Conservation (phyloP, 129 eudicot genomes). For the Saussurea involucrata region DNA sequence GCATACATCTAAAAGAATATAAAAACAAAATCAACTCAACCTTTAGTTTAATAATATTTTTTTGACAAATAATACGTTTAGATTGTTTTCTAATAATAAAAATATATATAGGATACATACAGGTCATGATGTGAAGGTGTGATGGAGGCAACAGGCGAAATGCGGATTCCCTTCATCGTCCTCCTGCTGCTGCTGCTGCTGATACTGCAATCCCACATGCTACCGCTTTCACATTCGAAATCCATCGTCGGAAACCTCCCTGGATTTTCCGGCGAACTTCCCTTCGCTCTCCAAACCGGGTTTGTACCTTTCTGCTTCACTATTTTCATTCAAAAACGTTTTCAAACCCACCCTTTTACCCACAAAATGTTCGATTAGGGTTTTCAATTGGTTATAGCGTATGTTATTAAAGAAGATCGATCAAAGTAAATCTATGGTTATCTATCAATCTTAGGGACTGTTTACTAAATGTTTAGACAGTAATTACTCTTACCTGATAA, state of each 20-base stretch:
- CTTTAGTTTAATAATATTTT: too few species aligned
- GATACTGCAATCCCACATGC: constrained; percentile 11
- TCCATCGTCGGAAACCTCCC: constrained; percentile 34
- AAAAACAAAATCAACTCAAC: too few species aligned
- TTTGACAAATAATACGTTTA: too few species aligned
- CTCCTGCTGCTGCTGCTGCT: not conserved
- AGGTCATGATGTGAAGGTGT: constrained; percentile 4
- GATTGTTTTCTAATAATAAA: too few species aligned
- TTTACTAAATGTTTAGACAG: too few species aligned
- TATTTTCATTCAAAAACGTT: not conserved
- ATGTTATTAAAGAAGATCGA: not conserved
- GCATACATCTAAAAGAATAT: too few species aligned
- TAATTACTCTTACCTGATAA: too few species aligned
- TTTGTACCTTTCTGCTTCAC: constrained; percentile 1
- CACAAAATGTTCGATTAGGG: not conserved
- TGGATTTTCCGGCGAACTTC: constrained; percentile 35
- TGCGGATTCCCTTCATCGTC: constrained; percentile 9
- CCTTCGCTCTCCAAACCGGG: constrained; percentile 49
- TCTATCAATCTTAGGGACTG: too few species aligned
- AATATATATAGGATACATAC: not conserved
- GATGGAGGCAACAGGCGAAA: constrained; percentile 23
- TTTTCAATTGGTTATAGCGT: not conserved
- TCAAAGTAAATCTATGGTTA: not conserved
- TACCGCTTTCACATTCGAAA: constrained; percentile 12
- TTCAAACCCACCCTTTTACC: not conserved